Conservation (phyloP, 2,329 filamentous ascomycete genomes). For the Aspergillus luchuensis region DNA sequence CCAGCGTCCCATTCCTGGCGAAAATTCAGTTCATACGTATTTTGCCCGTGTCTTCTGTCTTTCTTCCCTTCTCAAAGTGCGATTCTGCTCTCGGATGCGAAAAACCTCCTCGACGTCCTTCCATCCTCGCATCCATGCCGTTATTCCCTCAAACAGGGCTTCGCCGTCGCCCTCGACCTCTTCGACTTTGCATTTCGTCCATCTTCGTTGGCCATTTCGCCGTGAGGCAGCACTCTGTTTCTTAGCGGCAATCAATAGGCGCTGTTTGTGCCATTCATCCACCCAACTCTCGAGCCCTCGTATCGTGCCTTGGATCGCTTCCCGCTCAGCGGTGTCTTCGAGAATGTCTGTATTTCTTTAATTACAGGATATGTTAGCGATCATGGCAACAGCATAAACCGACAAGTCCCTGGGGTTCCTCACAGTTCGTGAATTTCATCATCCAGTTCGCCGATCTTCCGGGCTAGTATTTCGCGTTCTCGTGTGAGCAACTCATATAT, state of each 20-base stretch:
- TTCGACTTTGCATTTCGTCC: constrained; percentile 20
- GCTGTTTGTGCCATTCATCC: constrained; percentile 28
- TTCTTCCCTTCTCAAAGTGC: constrained; percentile 54
- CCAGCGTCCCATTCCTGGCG: background rate
- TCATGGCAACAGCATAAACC: background rate
- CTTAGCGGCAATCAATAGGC: constrained; percentile 16
- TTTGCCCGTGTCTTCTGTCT: constrained; percentile 13
- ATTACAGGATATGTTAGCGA: background rate
- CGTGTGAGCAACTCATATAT: constrained; percentile 64
- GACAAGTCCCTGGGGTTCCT: constrained; percentile 18
- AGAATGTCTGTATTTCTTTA: constrained; percentile 33
- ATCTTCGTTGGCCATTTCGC: constrained; percentile 22
- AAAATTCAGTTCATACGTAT: background rate
- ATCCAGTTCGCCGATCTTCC: constrained; percentile 63
- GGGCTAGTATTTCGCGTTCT: constrained; percentile 59
- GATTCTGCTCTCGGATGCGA: constrained; percentile 56
- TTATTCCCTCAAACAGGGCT: constrained; percentile 41
- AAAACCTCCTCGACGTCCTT: constrained; percentile 46
- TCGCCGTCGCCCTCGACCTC: constrained; percentile 29
- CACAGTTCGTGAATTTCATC: constrained; percentile 61
- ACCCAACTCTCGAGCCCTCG: constrained; percentile 40
- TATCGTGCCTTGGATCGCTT: constrained; percentile 40
- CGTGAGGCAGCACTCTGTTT: constrained; percentile 1
- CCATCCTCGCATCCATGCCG: constrained; percentile 48
- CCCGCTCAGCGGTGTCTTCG: constrained; percentile 38